Evolutionary conservation across 2,329 filamentous ascomycete genomes (phyloP), one percentile per base, ranked within the genome.

Genomic region (Metarhizium humberi): DNA sequence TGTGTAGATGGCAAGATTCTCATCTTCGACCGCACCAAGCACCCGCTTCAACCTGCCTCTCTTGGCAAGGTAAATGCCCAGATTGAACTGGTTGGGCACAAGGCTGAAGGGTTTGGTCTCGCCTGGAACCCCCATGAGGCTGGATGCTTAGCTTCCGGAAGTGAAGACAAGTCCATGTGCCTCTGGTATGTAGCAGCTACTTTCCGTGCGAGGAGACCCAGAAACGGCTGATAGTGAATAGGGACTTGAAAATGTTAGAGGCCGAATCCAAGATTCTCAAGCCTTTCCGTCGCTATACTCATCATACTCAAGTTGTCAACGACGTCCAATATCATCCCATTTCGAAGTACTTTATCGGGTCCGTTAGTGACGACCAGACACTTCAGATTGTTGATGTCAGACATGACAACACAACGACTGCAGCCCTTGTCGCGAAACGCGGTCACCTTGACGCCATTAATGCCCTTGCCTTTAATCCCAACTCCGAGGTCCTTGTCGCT

Each of bases 11-110:
- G 90, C 59, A 87, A 85, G 61, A 88, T 96, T 46, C 84, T 97
- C 69, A 85, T 99, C 62, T 99, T 95, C 74, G 94, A 99, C 74
- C 86, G 92, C 61, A 95, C 92, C 53, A 97, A 96, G 78, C 92
- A 97, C 69, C 86, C 87, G 51, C 83, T 86, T 55, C 77, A 86
- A 59, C 91, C 92, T 7, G 81, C 85, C 30, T 62, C 63, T 16
- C 59, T 63, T 14, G 86, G 86, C 57, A 84, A 79, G 53, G 80
- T 91, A 55, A 89, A 86, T 63, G 87, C 91, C 30, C 89, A 97
- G 67, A 85, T 95, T 56, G 88, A 90, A 67, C 81, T 97, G 30
- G 74, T 87, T 47, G 94, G 94, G 3, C 94, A 99, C 71, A 85
- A 82, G 56, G 81, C 83, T 59, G 94, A 99, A 72, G 94, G 94